These are phyloP conservation scores for Teunomyces atbi DNA, from an alignment of 805 yeast species.

Conservation along the genomic window DNA sequence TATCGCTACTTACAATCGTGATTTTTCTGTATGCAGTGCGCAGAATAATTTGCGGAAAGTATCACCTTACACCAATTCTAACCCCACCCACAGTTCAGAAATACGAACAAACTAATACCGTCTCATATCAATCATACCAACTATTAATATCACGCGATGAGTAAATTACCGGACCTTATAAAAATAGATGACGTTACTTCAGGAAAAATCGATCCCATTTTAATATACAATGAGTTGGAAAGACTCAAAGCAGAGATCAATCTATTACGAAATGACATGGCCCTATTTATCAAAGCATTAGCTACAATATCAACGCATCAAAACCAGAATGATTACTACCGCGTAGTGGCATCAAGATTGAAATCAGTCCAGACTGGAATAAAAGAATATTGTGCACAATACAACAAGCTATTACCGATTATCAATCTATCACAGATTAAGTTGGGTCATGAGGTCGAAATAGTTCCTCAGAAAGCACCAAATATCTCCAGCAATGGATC, in stretches of 20 bases:
- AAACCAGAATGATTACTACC: slow-evolving; percentile 38
- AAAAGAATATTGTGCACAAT: slow-evolving; percentile 42
- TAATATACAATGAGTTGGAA: slow-evolving; percentile 45
- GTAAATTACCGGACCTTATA: slow-evolving; percentile 30
- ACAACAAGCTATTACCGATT: slow-evolving; percentile 48
- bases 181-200: slow-evolving; percentile 44
- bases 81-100: neutral
- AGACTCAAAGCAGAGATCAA: slow-evolving; percentile 43
- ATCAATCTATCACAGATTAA: slow-evolving; percentile 50
- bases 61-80: neutral
- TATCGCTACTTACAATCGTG: too few relatives aligned
- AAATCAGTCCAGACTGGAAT: slow-evolving; percentile 39
- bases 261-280: slow-evolving; percentile 41
- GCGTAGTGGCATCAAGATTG: slow-evolving; percentile 34
- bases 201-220: slow-evolving; percentile 38
- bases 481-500: neutral
- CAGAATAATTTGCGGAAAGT: neutral
- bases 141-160: neutral
- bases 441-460: slow-evolving; percentile 50
- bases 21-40: neutral
- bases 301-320: slow-evolving; percentile 32
- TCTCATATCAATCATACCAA: neutral
- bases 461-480: slow-evolving; percentile 23
- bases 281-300: slow-evolving; percentile 34
- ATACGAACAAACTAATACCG: neutral